phyloP scores from a whole-genome alignment of 2,329 filamentous ascomycete species.

The Penicillium concentricum region DNA sequence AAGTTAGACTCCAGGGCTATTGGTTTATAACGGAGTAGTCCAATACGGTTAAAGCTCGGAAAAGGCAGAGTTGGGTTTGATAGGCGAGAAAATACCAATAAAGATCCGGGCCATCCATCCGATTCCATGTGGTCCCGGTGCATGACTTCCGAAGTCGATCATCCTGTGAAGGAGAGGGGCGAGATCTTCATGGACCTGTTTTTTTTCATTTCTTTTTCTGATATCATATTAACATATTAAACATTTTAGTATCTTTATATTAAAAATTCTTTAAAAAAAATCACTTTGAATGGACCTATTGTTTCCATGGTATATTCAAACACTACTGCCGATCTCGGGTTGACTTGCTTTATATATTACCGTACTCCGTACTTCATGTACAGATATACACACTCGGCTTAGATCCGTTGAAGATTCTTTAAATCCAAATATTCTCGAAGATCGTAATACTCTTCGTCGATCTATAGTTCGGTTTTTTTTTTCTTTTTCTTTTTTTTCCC shows the following conservation, averaged over 20 bases:
- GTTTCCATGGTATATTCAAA: conserved; percentile 6
- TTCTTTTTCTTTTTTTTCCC: background rate
- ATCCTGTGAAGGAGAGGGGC: background rate
- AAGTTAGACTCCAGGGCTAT: too few relatives aligned
- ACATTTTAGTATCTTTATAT: too few relatives aligned
- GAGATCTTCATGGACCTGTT: too few relatives aligned
- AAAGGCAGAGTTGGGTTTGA: too few relatives aligned
- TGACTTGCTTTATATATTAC: background rate
- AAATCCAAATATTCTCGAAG: conserved; percentile 24
- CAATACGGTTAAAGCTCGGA: too few relatives aligned
- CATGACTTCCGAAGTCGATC: background rate
- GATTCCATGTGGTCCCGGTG: background rate
- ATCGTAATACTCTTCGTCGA: conserved; percentile 26
- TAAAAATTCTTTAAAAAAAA: too few relatives aligned
- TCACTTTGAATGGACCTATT: too few relatives aligned
- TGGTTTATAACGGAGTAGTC: too few relatives aligned
- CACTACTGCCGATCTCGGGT: conserved; percentile 34
- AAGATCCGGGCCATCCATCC: background rate
- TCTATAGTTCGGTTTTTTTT: conserved; percentile 22
- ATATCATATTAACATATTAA: conserved; percentile 1
- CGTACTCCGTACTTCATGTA: too few relatives aligned
- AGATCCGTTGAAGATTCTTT: conserved; percentile 31
- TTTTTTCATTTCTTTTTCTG: conserved; percentile 10
- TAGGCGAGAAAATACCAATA: background rate
- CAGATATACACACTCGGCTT: background rate